Percentiles rank a stretch among this genome's conserved stretches.
These are phyloP conservation scores for Rubia tinctorum DNA, from an alignment of 305 asterid species.

Conservation along the genomic window DNA sequence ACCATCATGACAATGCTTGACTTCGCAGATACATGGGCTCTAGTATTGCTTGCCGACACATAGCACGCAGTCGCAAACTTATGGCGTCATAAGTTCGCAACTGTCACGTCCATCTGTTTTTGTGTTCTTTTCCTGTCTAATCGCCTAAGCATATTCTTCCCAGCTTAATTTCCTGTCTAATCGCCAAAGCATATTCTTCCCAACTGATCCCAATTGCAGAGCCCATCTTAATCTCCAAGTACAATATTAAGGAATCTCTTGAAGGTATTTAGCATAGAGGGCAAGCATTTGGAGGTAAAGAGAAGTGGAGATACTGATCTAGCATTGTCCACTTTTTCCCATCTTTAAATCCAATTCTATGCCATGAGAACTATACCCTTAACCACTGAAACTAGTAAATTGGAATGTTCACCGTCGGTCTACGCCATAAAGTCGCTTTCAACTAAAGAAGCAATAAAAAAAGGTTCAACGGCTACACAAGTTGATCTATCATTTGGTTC, in stretches of 20 bases:
- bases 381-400: background rate
- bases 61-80: no score
- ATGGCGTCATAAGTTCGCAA: no score
- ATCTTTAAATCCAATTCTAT: background rate
- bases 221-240: no score
- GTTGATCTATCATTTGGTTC: background rate
- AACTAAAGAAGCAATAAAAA: no score
- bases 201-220: no score
- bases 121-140: no score
- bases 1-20: background rate
- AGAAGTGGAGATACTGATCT: background rate
- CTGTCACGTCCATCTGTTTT: no score
- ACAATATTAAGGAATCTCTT: background rate
- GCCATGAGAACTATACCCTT: background rate
- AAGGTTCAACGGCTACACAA: background rate
- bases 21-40: background rate
- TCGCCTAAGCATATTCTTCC: no score
- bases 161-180: no score
- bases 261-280: background rate
- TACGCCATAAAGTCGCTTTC: background rate
- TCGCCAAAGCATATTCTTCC: no score
- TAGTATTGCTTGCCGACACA: no score
- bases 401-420: background rate
- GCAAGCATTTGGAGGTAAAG: background rate
- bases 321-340: background rate